A percentile compares a stretch with the other conserved stretches of the same genome.
phyloP scores from a whole-genome alignment of 768 basidiomycete species.

The Fomitopsis serialis region DNA sequence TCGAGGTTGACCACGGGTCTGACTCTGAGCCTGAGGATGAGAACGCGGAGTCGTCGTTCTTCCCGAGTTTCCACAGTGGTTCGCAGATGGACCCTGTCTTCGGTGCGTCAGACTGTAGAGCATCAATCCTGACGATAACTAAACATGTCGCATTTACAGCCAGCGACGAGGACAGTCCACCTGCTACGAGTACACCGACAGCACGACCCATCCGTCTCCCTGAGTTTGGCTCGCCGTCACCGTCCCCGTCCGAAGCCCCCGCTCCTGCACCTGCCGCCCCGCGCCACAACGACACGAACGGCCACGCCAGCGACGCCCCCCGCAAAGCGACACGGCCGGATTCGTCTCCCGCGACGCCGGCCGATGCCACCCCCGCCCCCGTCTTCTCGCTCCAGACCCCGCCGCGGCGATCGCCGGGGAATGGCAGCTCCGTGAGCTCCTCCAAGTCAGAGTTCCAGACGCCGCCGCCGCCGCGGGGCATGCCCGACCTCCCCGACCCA shows the following conservation, averaged over 20 bases:
- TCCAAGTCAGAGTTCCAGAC: slow-evolving; percentile 50
- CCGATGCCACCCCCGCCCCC: background rate
- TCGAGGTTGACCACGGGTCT: background rate
- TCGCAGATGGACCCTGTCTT: background rate
- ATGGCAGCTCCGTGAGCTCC: slow-evolving; percentile 21
- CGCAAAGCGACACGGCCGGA: background rate
- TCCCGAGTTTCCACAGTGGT: background rate
- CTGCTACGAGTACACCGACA: slow-evolving; percentile 17
- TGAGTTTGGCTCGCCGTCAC: no score
- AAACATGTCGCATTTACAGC: slow-evolving; percentile 17
- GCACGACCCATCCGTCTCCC: slow-evolving; percentile 15
- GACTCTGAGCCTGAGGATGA: background rate
- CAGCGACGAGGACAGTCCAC: slow-evolving; percentile 33
- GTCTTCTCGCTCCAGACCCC: slow-evolving; percentile 39
- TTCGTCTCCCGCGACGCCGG: background rate
- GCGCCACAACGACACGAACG: background rate
- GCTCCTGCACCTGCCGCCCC: background rate
- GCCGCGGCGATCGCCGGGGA: slow-evolving; percentile 32
- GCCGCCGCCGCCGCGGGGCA: slow-evolving; percentile 54
- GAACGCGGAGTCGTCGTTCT: background rate
- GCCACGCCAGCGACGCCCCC: background rate
- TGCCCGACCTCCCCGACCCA: slow-evolving; percentile 64
- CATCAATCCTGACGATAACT: no score
- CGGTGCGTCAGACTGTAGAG: background rate
- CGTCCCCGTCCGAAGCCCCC: slow-evolving; percentile 9